Percentiles rank a stretch among this genome's conserved stretches.
phyloP scores from a whole-genome alignment of 2,329 filamentous ascomycete species.

The Ceratocystis smalleyi region DNA sequence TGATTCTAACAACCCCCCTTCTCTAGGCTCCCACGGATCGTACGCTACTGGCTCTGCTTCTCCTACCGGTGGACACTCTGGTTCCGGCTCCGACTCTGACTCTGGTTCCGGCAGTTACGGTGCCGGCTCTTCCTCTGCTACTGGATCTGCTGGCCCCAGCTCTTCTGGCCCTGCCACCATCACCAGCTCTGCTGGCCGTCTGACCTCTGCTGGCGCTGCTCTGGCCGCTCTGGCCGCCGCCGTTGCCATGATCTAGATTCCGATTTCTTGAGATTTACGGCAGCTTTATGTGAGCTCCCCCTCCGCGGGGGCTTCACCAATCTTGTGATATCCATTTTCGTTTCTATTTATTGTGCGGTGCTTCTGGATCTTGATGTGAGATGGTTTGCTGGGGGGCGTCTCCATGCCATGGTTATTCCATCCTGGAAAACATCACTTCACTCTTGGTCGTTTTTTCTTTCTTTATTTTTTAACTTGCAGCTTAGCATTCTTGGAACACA shows the following conservation, averaged over 20 bases:
- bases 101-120: neutral
- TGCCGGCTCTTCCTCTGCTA: neutral
- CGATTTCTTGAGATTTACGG: neutral
- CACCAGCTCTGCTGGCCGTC: constrained; percentile 13
- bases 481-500: neutral
- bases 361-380: neutral
- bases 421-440: neutral
- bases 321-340: constrained; percentile 6
- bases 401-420: neutral
- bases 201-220: constrained; percentile 12
- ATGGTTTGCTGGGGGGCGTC: neutral
- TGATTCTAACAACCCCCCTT: neutral
- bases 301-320: neutral
- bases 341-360: constrained; percentile 1
- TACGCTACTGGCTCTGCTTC: constrained; percentile 8
- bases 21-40: constrained; percentile 9
- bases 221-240: constrained; percentile 13
- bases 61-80: constrained; percentile 1
- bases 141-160: neutral
- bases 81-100: neutral
- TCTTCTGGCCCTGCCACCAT: constrained; percentile 1
- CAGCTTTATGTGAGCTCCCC: neutral
- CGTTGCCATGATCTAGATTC: constrained; percentile 16
- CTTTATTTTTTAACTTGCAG: neutral
- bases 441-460: neutral